Conservation (phyloP, 2,329 filamentous ascomycete genomes). For the Aspergillus novoparasiticus region DNA sequence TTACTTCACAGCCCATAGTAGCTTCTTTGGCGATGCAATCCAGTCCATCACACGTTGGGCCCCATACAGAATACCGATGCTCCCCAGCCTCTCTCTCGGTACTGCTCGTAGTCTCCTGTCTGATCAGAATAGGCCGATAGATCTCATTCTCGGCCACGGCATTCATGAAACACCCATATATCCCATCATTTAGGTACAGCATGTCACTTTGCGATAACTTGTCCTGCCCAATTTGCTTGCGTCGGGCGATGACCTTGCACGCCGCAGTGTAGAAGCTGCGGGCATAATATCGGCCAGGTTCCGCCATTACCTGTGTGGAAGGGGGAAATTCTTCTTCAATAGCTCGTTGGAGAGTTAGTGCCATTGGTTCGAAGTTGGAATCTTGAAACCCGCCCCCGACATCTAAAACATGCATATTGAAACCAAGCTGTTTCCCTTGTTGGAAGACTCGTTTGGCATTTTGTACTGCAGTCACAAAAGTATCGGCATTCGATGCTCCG, state of each 20-base stretch:
- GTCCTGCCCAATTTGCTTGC: background rate
- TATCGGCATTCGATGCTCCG: background rate
- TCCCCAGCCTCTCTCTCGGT: background rate
- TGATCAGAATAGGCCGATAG: background rate
- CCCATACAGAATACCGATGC: background rate
- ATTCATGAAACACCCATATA: constrained; percentile 5
- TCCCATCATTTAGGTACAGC: constrained; percentile 1
- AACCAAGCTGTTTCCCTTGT: background rate
- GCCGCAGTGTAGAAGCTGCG: background rate
- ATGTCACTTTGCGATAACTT: background rate
- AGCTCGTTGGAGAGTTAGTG: background rate
- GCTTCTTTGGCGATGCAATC: background rate
- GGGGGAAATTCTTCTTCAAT: background rate
- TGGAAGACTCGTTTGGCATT: background rate
- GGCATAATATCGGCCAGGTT: constrained; percentile 1
- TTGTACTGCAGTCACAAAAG: background rate
- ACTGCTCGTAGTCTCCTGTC: background rate
- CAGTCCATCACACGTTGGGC: background rate
- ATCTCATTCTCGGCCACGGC: background rate
- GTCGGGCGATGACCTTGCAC: background rate
- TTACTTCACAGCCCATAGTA: background rate
- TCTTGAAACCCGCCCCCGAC: background rate
- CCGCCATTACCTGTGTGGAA: background rate
- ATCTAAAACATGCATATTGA: background rate
- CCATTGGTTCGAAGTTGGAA: background rate